Percentiles rank a stretch among this genome's conserved stretches.
phyloP scores from a whole-genome alignment of 305 asterid species.

The Fraxinus platypoda region DNA sequence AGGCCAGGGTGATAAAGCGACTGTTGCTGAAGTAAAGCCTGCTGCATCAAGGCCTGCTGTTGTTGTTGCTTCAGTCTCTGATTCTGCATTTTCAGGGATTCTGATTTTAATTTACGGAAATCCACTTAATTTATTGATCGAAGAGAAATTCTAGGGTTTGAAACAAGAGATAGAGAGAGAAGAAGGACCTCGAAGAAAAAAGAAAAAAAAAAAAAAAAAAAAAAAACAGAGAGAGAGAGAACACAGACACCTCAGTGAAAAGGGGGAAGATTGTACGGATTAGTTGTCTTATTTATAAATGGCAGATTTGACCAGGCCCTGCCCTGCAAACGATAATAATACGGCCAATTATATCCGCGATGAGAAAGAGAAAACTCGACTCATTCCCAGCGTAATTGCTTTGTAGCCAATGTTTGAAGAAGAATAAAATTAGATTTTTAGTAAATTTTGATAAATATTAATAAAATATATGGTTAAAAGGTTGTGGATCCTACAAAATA shows the following conservation, averaged over 20 bases:
- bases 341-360: not conserved
- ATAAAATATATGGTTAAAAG: not conserved
- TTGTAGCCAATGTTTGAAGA: not conserved
- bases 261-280: constrained; percentile 1
- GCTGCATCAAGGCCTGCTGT: constrained; percentile 88
- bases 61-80: constrained; percentile 72
- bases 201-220: not conserved
- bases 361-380: not conserved
- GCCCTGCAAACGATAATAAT: not conserved
- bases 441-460: too few species aligned
- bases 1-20: constrained; percentile 83
- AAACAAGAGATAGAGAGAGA: constrained; percentile 30
- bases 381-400: not conserved
- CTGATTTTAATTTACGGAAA: constrained; percentile 1
- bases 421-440: too few species aligned
- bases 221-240: not conserved
- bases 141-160: constrained; percentile 32
- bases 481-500: too few species aligned
- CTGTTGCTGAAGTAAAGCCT: constrained; percentile 87
- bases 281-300: not conserved
- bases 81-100: constrained; percentile 60
- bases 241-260: not conserved
- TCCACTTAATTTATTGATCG: constrained; percentile 23
- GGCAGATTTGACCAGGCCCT: not conserved
- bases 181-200: constrained; percentile 27